Percentiles rank a stretch among this genome's conserved stretches.
phyloP scores from a whole-genome alignment of 2,329 filamentous ascomycete species.

The Calonectria montana region DNA sequence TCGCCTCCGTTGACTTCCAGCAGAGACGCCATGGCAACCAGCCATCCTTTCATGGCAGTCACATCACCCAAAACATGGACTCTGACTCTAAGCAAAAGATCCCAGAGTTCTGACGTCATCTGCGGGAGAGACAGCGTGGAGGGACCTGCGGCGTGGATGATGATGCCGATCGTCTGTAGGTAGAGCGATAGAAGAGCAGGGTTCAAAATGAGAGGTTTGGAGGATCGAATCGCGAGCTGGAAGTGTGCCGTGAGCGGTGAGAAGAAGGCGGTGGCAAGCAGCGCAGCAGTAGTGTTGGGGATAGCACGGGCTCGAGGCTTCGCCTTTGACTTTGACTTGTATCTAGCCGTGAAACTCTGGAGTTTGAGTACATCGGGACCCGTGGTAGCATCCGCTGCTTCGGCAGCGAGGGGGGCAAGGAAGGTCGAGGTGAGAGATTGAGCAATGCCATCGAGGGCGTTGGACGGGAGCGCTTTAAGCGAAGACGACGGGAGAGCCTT shows the following conservation, averaged over 20 bases:
- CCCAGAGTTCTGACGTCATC: constrained; percentile 87
- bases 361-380: constrained; percentile 90
- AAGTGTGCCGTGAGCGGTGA: constrained; percentile 86
- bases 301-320: constrained; percentile 65
- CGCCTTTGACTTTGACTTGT: constrained; percentile 48
- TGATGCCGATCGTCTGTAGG: constrained; percentile 85
- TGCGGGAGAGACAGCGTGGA: constrained; percentile 80
- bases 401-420: constrained; percentile 83
- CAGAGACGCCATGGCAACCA: constrained; percentile 83
- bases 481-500: constrained; percentile 45
- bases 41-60: constrained; percentile 76
- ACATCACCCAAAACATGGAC: constrained; percentile 70
- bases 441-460: constrained; percentile 76
- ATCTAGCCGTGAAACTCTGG: constrained; percentile 81
- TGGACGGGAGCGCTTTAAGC: constrained; percentile 64
- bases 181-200: constrained; percentile 82
- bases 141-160: constrained; percentile 86
- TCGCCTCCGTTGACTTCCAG: constrained; percentile 84
- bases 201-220: constrained; percentile 73
- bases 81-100: constrained; percentile 79
- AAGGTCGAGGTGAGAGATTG: constrained; percentile 76
- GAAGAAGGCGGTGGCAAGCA: constrained; percentile 85
- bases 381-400: constrained; percentile 81
- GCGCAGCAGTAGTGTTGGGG: constrained; percentile 80
- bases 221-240: constrained; percentile 68